phyloP scores from a whole-genome alignment of 345 rosid genomes.

The Carallia pectinifolia region DNA sequence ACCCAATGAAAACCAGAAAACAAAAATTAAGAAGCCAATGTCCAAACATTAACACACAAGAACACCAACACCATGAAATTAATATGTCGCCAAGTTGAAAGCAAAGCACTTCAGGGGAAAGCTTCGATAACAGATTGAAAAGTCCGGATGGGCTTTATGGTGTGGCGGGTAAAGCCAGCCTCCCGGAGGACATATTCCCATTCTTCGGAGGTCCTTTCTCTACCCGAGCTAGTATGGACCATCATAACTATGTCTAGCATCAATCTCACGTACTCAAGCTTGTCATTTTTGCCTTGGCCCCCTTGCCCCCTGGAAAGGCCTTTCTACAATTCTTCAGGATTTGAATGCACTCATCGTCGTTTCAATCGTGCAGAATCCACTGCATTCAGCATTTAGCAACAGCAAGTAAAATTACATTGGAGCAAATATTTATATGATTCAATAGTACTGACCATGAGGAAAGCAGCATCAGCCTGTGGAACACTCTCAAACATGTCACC shows the following conservation, averaged over 20 bases:
- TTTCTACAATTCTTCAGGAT: slow-evolving; percentile 65
- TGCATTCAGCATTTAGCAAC: slow-evolving; percentile 2
- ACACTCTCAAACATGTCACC: slow-evolving; percentile 67
- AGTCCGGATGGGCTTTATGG: slow-evolving; percentile 36
- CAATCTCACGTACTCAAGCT: slow-evolving; percentile 41
- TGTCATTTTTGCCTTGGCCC: slow-evolving; percentile 38
- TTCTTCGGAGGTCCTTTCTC: slow-evolving; percentile 38
- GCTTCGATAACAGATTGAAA: slow-evolving; percentile 52
- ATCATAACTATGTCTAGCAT: too few species aligned
- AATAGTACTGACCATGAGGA: slow-evolving; percentile 47
- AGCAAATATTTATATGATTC: background rate
- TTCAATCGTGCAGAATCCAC: slow-evolving; percentile 77
- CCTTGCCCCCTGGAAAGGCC: slow-evolving; percentile 43
- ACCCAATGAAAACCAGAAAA: too few species aligned
- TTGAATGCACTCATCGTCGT: slow-evolving; percentile 58
- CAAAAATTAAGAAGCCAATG: too few species aligned
- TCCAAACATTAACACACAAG: too few species aligned
- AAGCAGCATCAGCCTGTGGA: slow-evolving; percentile 59
- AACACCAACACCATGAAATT: too few species aligned
- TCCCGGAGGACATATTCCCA: slow-evolving; percentile 54
- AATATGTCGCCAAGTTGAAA: too few species aligned
- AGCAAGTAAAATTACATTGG: background rate
- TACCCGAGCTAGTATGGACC: too few species aligned
- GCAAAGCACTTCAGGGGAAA: slow-evolving; percentile 27
- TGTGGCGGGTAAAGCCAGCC: slow-evolving; percentile 54